phyloP scores from a whole-genome alignment of 345 rosid genomes.

The Eucalyptus sp. region DNA sequence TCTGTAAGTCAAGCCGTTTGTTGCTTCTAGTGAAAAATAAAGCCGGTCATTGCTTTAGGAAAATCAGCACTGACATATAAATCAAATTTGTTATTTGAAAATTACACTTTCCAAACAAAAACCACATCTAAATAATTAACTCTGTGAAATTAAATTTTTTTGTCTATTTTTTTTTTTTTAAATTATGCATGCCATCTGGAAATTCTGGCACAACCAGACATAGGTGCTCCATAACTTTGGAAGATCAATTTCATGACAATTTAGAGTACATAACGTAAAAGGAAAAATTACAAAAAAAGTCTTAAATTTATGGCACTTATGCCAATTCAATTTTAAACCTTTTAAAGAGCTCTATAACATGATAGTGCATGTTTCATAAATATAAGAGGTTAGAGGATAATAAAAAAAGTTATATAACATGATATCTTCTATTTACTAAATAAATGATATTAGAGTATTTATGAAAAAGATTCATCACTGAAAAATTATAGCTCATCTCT shows the following conservation, averaged over 20 bases:
- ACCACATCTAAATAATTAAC: not conserved
- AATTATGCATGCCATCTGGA: not conserved
- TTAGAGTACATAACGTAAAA: not conserved
- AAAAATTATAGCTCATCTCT: too few relatives aligned
- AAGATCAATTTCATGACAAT: not conserved
- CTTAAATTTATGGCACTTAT: not conserved
- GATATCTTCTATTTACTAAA: not conserved
- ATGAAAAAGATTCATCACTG: too few relatives aligned
- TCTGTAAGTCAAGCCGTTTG: not conserved
- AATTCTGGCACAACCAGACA: not conserved
- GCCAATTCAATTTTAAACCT: too few relatives aligned
- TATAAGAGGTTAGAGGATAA: not conserved
- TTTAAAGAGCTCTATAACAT: not conserved
- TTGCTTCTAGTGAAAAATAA: not conserved
- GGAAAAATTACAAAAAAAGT: too few relatives aligned
- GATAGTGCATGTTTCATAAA: not conserved
- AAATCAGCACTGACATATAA: not conserved
- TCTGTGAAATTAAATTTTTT: accelerated
- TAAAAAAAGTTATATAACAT: too few relatives aligned
- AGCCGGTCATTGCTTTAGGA: not conserved
- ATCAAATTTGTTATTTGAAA: not conserved
- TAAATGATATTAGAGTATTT: not conserved
- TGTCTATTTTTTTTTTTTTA: too few relatives aligned
- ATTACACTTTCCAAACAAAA: not conserved
- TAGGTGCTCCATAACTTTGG: not conserved